These are phyloP conservation scores for Chrysophaeum taylorii DNA, from an alignment of 352 stramenopile genomes.

Conservation along the genomic window DNA sequence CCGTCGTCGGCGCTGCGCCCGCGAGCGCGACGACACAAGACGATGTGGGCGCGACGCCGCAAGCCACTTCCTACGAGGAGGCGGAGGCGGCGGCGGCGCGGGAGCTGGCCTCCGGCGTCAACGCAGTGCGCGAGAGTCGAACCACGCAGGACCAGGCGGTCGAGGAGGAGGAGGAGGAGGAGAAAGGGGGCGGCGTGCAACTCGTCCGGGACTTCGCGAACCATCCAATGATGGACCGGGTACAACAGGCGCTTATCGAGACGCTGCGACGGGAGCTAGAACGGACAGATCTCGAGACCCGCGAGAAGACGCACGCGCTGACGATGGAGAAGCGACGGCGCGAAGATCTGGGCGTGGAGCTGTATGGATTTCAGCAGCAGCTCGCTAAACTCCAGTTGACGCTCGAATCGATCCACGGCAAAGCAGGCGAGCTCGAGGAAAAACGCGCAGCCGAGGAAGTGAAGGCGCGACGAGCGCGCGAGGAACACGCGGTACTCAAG, in stretches of 20 bases:
- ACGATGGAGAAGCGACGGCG: slow-evolving; percentile 35
- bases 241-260: slow-evolving; percentile 34
- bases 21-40: background rate
- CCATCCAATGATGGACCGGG: slow-evolving; percentile 35
- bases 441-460: slow-evolving; percentile 14
- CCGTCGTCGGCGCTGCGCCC: background rate
- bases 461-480: slow-evolving; percentile 15
- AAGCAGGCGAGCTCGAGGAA: slow-evolving; percentile 19
- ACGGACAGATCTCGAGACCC: slow-evolving; percentile 33
- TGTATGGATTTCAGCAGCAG: slow-evolving; percentile 88
- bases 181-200: slow-evolving; percentile 19
- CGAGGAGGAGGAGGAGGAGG: background rate
- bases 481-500: slow-evolving; percentile 25
- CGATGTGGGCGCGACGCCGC: background rate
- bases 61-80: background rate
- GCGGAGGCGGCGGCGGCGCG: background rate
- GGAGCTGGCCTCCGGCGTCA: background rate
- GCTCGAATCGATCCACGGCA: slow-evolving; percentile 36
- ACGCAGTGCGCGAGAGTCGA: background rate
- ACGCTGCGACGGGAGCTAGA: slow-evolving; percentile 36
- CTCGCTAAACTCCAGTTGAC: slow-evolving; percentile 75
- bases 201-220: slow-evolving; percentile 30
- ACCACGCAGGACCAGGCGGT: background rate
- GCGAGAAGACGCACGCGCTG: slow-evolving; percentile 35
- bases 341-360: slow-evolving; percentile 73